A percentile compares a stretch with the other conserved stretches of the same genome.
Evolutionary conservation across 1,284 basidiomycete species (phyloP).

Genomic region (Pseudozyma thailandica): DNA sequence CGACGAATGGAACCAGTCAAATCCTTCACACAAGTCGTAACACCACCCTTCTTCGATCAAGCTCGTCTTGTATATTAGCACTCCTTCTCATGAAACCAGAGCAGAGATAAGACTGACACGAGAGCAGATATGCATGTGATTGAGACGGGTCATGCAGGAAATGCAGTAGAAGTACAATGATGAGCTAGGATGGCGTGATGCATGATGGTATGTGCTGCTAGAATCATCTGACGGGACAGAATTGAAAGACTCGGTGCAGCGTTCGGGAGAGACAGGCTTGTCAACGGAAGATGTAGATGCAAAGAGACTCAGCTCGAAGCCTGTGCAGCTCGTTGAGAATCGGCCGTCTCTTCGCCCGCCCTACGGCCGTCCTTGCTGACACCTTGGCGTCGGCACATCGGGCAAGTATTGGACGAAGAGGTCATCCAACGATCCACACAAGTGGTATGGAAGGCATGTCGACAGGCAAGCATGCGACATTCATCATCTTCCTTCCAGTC

Average conservation of each 20-base stretch:
- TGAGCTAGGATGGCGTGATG: conserved; percentile 3
- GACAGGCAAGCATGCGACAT: conserved; percentile 56
- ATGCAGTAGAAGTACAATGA: conserved; percentile 39
- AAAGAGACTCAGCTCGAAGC: conserved; percentile 3
- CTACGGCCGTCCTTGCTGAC: conserved; percentile 43
- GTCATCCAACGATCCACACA: conserved; percentile 62
- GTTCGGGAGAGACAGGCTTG: no score
- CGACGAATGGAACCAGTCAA: conserved; percentile 36
- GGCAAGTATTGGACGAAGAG: conserved; percentile 58
- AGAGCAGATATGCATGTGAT: background rate
- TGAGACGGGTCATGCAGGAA: background rate
- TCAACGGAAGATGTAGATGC: background rate
- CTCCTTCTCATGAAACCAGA: background rate
- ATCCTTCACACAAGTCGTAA: conserved; percentile 13
- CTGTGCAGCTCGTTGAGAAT: conserved; percentile 42
- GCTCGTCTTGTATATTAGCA: background rate
- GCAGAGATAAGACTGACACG: no score
- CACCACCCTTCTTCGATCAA: background rate
- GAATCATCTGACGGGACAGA: background rate
- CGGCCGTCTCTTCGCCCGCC: conserved; percentile 45
- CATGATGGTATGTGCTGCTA: background rate
- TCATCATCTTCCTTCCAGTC: conserved; percentile 63
- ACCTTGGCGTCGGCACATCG: conserved; percentile 55
- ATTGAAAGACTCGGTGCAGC: no score
- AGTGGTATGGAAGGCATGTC: conserved; percentile 59